Conservation (phyloP, 2,329 filamentous ascomycete species). For the Fusarium anguioides region DNA sequence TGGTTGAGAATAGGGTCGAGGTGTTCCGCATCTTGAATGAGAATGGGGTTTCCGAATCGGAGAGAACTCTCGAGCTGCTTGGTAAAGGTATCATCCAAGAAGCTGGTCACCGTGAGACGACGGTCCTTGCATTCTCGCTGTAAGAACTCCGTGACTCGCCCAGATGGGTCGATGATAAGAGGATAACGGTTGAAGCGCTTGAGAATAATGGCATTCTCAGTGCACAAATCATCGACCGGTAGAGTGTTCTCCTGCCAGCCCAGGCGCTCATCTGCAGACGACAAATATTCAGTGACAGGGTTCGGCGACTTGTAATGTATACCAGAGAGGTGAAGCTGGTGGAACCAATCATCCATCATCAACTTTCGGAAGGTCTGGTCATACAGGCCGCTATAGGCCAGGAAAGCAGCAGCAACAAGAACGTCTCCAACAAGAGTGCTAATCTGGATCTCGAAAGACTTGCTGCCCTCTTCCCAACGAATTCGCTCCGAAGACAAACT, state of each 20-base stretch:
- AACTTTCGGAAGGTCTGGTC: slow-evolving; percentile 98
- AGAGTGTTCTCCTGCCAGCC: slow-evolving; percentile 94
- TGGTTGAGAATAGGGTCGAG: slow-evolving; percentile 97
- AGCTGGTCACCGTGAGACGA: slow-evolving; percentile 95
- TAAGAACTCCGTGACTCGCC: slow-evolving; percentile 92
- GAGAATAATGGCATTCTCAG: slow-evolving; percentile 96
- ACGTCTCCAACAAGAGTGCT: slow-evolving; percentile 96
- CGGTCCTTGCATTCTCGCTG: slow-evolving; percentile 95
- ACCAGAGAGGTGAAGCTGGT: slow-evolving; percentile 92
- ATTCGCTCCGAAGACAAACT: slow-evolving; percentile 93
- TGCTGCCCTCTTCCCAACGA: slow-evolving; percentile 97
- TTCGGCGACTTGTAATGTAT: slow-evolving; percentile 94
- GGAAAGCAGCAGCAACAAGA: slow-evolving; percentile 93
- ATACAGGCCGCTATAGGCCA: slow-evolving; percentile 96
- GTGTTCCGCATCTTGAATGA: slow-evolving; percentile 98
- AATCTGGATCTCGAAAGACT: slow-evolving; percentile 97
- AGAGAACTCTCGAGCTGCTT: slow-evolving; percentile 98
- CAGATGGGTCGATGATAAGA: slow-evolving; percentile 97
- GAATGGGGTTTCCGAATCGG: slow-evolving; percentile 96
- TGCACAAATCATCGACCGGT: slow-evolving; percentile 96
- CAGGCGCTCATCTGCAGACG: slow-evolving; percentile 93
- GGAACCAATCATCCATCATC: slow-evolving; percentile 97
- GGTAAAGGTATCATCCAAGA: slow-evolving; percentile 96
- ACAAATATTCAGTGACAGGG: slow-evolving; percentile 94
- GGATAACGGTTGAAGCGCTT: slow-evolving; percentile 99